Evolutionary conservation across 2,329 filamentous ascomycete species (phyloP).

Genomic region (Leptodontidium sp.): DNA sequence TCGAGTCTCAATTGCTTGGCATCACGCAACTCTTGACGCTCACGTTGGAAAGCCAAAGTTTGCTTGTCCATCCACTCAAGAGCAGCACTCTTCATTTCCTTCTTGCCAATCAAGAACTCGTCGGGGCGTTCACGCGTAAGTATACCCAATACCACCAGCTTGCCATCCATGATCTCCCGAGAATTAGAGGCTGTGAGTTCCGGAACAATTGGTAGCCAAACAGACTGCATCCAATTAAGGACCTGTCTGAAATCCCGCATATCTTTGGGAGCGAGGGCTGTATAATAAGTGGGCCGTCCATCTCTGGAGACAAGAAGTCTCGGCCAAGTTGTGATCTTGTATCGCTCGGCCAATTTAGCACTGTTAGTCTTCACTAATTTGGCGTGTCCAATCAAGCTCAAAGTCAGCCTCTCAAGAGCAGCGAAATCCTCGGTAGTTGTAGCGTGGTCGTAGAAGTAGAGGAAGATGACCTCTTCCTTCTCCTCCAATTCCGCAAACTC

Average conservation of each 20-base stretch:
- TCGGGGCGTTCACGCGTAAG: slow-evolving; percentile 82
- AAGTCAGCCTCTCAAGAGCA: slow-evolving; percentile 84
- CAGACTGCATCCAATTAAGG: slow-evolving; percentile 91
- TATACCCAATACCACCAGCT: slow-evolving; percentile 92
- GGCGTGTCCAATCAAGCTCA: slow-evolving; percentile 89
- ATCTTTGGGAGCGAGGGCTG: slow-evolving; percentile 83
- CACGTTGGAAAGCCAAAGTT: slow-evolving; percentile 87
- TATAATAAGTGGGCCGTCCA: slow-evolving; percentile 89
- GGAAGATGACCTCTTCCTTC: slow-evolving; percentile 93
- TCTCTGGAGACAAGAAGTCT: slow-evolving; percentile 88
- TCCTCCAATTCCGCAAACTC: slow-evolving; percentile 85
- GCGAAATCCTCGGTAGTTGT: slow-evolving; percentile 92
- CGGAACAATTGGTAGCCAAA: slow-evolving; percentile 95
- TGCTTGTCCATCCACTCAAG: slow-evolving; percentile 99
- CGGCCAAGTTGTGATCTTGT: slow-evolving; percentile 98
- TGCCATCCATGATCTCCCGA: slow-evolving; percentile 92
- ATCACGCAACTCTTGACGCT: slow-evolving; percentile 91
- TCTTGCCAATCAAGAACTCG: slow-evolving; percentile 78
- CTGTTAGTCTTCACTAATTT: slow-evolving; percentile 93
- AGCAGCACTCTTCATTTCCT: slow-evolving; percentile 94
- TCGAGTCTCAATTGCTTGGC: slow-evolving; percentile 95
- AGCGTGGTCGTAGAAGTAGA: slow-evolving; percentile 97
- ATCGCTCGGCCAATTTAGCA: slow-evolving; percentile 76
- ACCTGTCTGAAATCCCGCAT: slow-evolving; percentile 89
- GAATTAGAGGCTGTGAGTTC: slow-evolving; percentile 93